Percentiles rank a stretch among this genome's conserved stretches.
These are phyloP conservation scores for Blastobotrys arbuscula DNA, from an alignment of 1,139 yeast species.

Conservation along the genomic window DNA sequence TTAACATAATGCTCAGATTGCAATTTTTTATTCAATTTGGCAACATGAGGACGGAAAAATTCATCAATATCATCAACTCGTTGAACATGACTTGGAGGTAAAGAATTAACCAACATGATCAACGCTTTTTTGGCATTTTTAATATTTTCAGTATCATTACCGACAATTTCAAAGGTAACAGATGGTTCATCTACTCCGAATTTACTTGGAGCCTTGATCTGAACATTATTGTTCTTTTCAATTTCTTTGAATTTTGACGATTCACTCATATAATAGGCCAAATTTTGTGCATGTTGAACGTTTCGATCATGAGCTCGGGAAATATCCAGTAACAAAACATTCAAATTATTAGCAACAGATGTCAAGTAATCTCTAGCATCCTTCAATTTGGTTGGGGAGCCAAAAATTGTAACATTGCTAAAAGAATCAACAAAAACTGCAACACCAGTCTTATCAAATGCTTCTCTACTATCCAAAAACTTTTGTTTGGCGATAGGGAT, in stretches of 20 bases:
- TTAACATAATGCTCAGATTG: slow-evolving; percentile 48
- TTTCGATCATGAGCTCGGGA: slow-evolving; percentile 85
- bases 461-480: slow-evolving; percentile 39
- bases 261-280: slow-evolving; percentile 57
- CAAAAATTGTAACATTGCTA: slow-evolving; percentile 51
- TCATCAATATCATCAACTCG: slow-evolving; percentile 62
- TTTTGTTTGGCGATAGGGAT: slow-evolving; percentile 51
- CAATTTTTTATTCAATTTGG: slow-evolving; percentile 39
- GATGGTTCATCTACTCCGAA: slow-evolving; percentile 26
- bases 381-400: slow-evolving; percentile 57
- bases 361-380: slow-evolving; percentile 55
- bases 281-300: slow-evolving; percentile 63
- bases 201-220: slow-evolving; percentile 41
- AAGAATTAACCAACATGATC: slow-evolving; percentile 65
- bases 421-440: slow-evolving; percentile 46
- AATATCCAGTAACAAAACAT: slow-evolving; percentile 70
- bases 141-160: slow-evolving; percentile 41
- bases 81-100: slow-evolving; percentile 61
- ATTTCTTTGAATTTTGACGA: slow-evolving; percentile 33
- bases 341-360: slow-evolving; percentile 47
- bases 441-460: slow-evolving; percentile 55
- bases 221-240: slow-evolving; percentile 43
- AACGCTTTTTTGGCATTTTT: slow-evolving; percentile 59
- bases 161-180: slow-evolving; percentile 42
- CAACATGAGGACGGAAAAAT: slow-evolving; percentile 52